Evolutionary conservation across 2,329 filamentous ascomycete genomes (phyloP).

Genomic region (Claviceps purpurea): DNA sequence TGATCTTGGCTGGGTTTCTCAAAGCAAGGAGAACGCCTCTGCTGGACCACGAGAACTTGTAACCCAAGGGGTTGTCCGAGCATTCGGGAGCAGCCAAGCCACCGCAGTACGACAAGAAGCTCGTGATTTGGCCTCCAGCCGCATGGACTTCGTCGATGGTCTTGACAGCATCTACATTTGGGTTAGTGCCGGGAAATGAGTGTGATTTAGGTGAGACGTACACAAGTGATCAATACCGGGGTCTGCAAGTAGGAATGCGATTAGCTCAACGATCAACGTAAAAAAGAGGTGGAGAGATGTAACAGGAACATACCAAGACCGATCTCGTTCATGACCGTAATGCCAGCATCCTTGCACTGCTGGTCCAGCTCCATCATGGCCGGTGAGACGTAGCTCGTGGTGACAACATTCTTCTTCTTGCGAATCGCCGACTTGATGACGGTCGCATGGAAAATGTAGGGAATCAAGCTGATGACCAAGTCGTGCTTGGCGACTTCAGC

Average conservation of each 20-base stretch:
- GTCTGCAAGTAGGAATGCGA: slow-evolving; percentile 23
- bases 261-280: background rate
- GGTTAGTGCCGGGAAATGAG: background rate
- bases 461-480: slow-evolving; percentile 70
- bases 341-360: slow-evolving; percentile 75
- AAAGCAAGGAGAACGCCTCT: slow-evolving; percentile 81
- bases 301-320: slow-evolving; percentile 36
- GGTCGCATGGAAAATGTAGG: slow-evolving; percentile 76
- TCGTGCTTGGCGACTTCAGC: slow-evolving; percentile 68
- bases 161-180: slow-evolving; percentile 60
- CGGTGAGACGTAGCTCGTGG: slow-evolving; percentile 83
- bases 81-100: slow-evolving; percentile 45
- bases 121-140: slow-evolving; percentile 70
- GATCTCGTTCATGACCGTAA: slow-evolving; percentile 97
- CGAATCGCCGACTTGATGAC: slow-evolving; percentile 92
- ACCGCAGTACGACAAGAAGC: slow-evolving; percentile 76
- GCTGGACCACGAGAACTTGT: slow-evolving; percentile 70
- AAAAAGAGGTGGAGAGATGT: background rate
- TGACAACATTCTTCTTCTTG: slow-evolving; percentile 92
- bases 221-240: slow-evolving; percentile 59
- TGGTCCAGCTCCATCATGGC: slow-evolving; percentile 83
- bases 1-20: slow-evolving; percentile 73
- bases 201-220: slow-evolving; percentile 5
- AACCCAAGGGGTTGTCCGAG: slow-evolving; percentile 71
- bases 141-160: slow-evolving; percentile 80